Evolutionary conservation across 306 rosid genomes (phyloP).

Genomic region (Citrullus amarus): DNA sequence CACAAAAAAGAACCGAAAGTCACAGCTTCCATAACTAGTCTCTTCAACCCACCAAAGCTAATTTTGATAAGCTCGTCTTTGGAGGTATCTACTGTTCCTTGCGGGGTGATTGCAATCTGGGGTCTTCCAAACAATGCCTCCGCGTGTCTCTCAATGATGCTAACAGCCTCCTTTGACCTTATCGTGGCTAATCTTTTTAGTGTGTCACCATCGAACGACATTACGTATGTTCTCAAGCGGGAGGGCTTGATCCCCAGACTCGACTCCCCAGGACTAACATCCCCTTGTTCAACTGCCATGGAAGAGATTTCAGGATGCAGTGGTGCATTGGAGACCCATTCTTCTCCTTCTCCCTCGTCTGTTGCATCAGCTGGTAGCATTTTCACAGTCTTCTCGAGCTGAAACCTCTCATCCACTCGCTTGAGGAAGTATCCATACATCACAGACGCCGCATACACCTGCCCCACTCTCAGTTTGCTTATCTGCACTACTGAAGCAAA

Average conservation of each 20-base stretch:
- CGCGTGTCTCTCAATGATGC: conserved; percentile 79
- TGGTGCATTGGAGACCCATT: no score
- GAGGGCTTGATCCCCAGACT: conserved; percentile 43
- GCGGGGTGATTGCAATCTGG: conserved; percentile 40
- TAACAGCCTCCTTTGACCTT: conserved; percentile 71
- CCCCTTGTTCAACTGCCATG: no score
- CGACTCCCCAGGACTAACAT: conserved; percentile 22
- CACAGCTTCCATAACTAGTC: conserved; percentile 74
- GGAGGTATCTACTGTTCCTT: not conserved
- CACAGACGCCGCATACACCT: conserved; percentile 84
- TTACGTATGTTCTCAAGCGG: conserved; percentile 51
- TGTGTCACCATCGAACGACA: conserved; percentile 82
- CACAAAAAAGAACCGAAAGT: conserved; percentile 84
- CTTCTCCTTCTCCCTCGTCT: no score
- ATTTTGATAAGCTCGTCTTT: conserved; percentile 56
- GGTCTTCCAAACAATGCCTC: conserved; percentile 87
- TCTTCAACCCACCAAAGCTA: conserved; percentile 69
- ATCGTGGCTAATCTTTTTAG: conserved; percentile 77
- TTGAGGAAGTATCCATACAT: conserved; percentile 87
- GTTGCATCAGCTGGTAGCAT: conserved; percentile 30
- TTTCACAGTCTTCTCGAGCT: conserved; percentile 84
- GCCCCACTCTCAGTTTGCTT: conserved; percentile 73
- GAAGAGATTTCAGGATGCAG: no score
- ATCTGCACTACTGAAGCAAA: conserved; percentile 53
- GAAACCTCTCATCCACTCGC: conserved; percentile 85